Percentiles rank a stretch among this genome's conserved stretches.
Conservation (phyloP, 176 grass and related monocot genomes). For the Triticum dicoccoides region DNA sequence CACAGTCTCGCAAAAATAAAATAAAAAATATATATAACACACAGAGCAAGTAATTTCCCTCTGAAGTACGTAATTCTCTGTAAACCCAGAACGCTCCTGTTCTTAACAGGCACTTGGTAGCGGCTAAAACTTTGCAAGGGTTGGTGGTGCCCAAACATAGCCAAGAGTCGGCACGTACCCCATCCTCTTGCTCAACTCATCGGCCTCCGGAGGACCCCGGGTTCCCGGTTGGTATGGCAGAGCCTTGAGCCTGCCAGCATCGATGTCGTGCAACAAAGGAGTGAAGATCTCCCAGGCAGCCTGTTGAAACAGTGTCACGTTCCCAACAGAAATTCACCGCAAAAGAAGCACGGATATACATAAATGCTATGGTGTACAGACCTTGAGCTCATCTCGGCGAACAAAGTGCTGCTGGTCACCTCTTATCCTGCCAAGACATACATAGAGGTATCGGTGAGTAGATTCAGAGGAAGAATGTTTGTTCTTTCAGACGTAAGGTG, state of each 20-base stretch:
- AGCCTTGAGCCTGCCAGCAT: slow-evolving; percentile 62
- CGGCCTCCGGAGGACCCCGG: slow-evolving; percentile 68
- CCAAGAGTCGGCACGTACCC: slow-evolving; percentile 89
- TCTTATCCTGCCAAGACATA: slow-evolving; percentile 68
- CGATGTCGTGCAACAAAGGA: slow-evolving; percentile 85
- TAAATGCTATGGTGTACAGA: slow-evolving; percentile 21
- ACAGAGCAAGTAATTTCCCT: too few species aligned
- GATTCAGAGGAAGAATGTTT: background rate
- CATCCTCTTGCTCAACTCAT: slow-evolving; percentile 60
- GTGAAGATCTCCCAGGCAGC: slow-evolving; percentile 98
- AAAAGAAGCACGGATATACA: background rate
- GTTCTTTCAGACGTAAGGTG: background rate
- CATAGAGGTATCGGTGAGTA: background rate
- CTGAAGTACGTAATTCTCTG: too few species aligned
- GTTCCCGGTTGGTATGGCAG: slow-evolving; percentile 64
- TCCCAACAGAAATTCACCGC: background rate
- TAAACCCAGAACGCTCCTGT: background rate
- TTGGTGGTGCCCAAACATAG: slow-evolving; percentile 85
- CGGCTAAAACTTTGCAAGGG: slow-evolving; percentile 49
- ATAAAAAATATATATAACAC: background rate
- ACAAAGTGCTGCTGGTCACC: slow-evolving; percentile 98
- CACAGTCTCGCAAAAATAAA: too few species aligned
- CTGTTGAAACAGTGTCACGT: slow-evolving; percentile 36
- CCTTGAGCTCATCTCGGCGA: slow-evolving; percentile 87
- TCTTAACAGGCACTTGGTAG: background rate